Percentiles rank a stretch among this genome's conserved stretches.
These are phyloP conservation scores for Casuarina cunninghamiana DNA, from an alignment of 306 rosid species.

Conservation along the genomic window DNA sequence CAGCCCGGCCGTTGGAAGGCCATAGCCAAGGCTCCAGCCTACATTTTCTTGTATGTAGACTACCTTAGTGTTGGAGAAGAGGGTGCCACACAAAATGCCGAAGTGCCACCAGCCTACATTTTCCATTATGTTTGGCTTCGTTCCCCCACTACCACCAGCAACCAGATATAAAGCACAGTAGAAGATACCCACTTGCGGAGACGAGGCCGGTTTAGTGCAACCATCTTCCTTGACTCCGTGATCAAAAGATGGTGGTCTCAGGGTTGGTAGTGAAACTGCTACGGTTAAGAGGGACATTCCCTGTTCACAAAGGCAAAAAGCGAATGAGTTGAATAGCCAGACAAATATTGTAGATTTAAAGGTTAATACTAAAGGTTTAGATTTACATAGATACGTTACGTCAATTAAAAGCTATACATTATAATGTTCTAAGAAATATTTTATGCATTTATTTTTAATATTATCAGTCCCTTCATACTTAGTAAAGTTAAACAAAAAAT, in stretches of 20 bases:
- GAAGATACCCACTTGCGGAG: slow-evolving; percentile 60
- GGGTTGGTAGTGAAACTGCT: slow-evolving; percentile 57
- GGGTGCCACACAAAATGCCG: slow-evolving; percentile 64
- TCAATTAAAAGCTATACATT: too few species aligned
- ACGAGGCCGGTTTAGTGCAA: slow-evolving; percentile 47
- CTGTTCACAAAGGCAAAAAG: slow-evolving; percentile 24
- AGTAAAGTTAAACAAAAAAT: too few species aligned
- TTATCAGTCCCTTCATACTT: too few species aligned
- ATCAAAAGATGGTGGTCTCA: slow-evolving; percentile 66
- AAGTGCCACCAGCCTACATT: slow-evolving; percentile 66
- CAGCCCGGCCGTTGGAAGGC: slow-evolving; percentile 75
- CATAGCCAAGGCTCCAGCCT: slow-evolving; percentile 79
- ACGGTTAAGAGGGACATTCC: slow-evolving; percentile 71
- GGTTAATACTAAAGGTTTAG: too few species aligned
- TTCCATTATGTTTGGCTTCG: slow-evolving; percentile 64
- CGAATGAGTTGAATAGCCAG: not conserved
- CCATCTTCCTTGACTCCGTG: slow-evolving; percentile 20
- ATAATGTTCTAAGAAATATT: too few species aligned
- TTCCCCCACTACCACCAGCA: slow-evolving; percentile 81
- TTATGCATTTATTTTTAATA: too few species aligned
- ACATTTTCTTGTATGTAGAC: slow-evolving; percentile 73
- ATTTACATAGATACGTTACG: too few species aligned
- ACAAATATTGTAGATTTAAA: too few species aligned
- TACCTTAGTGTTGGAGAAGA: slow-evolving; percentile 66
- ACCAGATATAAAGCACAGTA: slow-evolving; percentile 60